Base-by-base conservation (phyloP, 108 stramenopile species). In the Cyclostephanos invisitatus region DNA sequence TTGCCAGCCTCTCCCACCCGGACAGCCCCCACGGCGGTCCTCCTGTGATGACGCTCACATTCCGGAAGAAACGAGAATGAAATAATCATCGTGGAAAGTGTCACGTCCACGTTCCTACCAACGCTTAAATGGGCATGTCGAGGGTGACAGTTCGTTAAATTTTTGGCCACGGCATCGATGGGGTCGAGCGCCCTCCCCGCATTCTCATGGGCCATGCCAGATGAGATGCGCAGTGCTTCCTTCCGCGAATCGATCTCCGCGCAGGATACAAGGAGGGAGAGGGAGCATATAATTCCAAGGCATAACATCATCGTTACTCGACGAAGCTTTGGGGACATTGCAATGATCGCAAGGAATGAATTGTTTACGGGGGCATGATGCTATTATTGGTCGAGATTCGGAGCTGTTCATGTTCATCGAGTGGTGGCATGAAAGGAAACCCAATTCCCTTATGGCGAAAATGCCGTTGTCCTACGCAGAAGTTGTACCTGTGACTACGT, bases 91-190 rank as follows among this genome's bases (percentile, higher is more conserved):
- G 74, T 68, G 2, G 74, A 67, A 28, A 62, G 74, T 36, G 66
- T 67, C 25, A 60, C 25, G 51, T 75, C 67, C 24, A 67, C 66
- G 21, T 48, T 48, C 15, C 74, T 47, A 14, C 74, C 74, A 17
- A 75, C 35, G 27, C 74, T 75, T 5, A 75, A 42, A 44, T 75
- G 74, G 48, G 68, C 42, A 60, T 75, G 74, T 20, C 74, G 66
- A 25, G 74, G 73, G 47, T 65, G 29, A 37, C 73, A 74, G 21
- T 40, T 7, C 6, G 56, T 57, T 29, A 29, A 28, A 46, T 46
- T 46, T 15, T 14, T 3, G 15, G 44, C 2, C 12, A 46, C 0
- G 44, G 44, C 17, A 15, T 2, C 44, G 44, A 15, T 46, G 12
- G 12, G 44, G 14, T 46, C 44, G 14, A 46, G 12, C 15, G 44